Evolutionary conservation across 345 rosid species (phyloP), one percentile per base, ranked within the genome.

Genomic region (Viola odorata): DNA sequence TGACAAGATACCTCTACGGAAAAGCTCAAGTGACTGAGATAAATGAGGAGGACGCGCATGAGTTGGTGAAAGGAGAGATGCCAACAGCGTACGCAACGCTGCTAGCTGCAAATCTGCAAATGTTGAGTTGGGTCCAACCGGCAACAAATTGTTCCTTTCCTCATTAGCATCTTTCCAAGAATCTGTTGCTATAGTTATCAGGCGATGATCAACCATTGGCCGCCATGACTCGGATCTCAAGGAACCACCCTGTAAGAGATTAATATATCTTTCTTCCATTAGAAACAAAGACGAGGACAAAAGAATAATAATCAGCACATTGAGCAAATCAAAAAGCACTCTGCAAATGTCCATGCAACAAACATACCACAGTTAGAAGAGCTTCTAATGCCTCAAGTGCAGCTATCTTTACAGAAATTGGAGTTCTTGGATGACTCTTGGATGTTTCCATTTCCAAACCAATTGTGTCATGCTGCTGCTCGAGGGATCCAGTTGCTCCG

Each of bases 311-410:
- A 23, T 53, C 37, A 53, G 56, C 14, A 53, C 12, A 32, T 32
- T 36, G 11, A 11, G 8, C 17, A 51, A 36, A 51, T n/a, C 17
- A 53, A 16, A 1, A 12, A 16, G n/a, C 15, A 6, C 47, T 68
- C 15, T 44, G 15, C 2, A 32, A 40, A 57, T 23, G 62, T 37
- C 42, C 6, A 65, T 12, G 37, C 16, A 15, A 3, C 51, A 42
- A 23, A 64, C 92, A 65, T 87, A 92, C 97, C 81, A 83, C 90
- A 32, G 75, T 83, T 12, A 92, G 83, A 78, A 86, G 91, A 64
- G 80, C 69, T 78, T 86, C 86, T 45, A 91, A 68, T 40, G 89
- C 82, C 77, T 83, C 91, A 44, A 91, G 72, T 48, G 96, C 85
- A 49, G 94, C 97, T 73, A 84, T 83, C 77, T 88, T 83, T 62